phyloP scores from a whole-genome alignment of 768 basidiomycete species.

The Auricularia auricula-judae region DNA sequence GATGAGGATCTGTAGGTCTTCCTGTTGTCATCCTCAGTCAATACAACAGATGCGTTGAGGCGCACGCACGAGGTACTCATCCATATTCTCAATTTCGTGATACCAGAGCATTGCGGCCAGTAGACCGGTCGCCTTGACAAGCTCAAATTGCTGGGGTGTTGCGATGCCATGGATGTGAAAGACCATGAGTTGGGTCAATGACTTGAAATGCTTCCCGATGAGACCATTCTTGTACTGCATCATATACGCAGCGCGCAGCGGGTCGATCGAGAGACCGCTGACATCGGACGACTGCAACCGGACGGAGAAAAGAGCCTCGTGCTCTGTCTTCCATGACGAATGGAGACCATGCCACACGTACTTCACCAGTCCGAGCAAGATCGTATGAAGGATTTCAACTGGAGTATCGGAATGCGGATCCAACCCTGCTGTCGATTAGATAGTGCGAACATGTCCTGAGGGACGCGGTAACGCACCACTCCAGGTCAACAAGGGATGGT shows the following conservation, averaged over 20 bases:
- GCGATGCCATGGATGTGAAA: conserved; percentile 27
- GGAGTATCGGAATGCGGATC: not conserved
- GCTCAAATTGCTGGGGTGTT: too few species aligned
- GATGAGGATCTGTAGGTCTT: conserved; percentile 15
- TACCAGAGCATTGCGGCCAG: too few species aligned
- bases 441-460: conserved; percentile 4
- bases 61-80: too few species aligned
- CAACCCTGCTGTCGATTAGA: not conserved
- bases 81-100: too few species aligned
- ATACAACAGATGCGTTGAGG: too few species aligned
- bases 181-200: conserved; percentile 22
- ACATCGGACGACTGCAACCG: conserved; percentile 14
- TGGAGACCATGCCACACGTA: conserved; percentile 13
- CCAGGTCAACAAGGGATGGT: not conserved
- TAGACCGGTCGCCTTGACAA: too few species aligned
- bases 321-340: conserved; percentile 14
- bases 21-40: not conserved
- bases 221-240: conserved; percentile 32
- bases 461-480: not conserved
- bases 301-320: conserved; percentile 12
- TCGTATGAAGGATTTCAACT: conserved; percentile 6
- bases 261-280: conserved; percentile 17
- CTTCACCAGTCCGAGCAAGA: conserved; percentile 6
- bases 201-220: conserved; percentile 32
- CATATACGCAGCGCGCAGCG: conserved; percentile 30